Percentiles rank a stretch among this genome's conserved stretches.
These are phyloP conservation scores for Apophysomyces elegans DNA, from an alignment of 371 early-diverging fungal genomes.

Conservation along the genomic window DNA sequence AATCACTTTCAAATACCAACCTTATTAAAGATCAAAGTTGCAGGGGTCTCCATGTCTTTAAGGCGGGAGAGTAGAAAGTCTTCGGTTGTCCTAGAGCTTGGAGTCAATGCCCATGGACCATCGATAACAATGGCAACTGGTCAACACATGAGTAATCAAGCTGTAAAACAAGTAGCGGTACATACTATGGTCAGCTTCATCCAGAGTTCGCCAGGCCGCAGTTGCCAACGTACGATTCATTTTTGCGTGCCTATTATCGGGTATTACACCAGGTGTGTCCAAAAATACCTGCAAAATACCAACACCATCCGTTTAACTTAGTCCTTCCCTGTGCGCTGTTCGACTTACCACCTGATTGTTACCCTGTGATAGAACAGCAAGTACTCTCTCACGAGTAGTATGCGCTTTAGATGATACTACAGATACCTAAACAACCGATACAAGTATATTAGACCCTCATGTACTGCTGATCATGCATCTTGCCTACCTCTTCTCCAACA, in stretches of 20 bases:
- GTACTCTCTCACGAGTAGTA: constrained; percentile 71
- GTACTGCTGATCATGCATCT: not conserved
- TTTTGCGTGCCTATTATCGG: constrained; percentile 43
- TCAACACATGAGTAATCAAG: not conserved
- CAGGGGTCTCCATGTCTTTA: constrained; percentile 48
- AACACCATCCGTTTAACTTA: not conserved
- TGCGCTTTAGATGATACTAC: constrained; percentile 78
- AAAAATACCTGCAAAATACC: constrained; percentile 42
- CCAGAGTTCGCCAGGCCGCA: constrained; percentile 74
- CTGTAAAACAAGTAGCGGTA: not conserved
- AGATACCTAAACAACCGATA: constrained; percentile 44
- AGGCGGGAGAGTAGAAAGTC: constrained; percentile 63
- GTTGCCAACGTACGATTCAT: constrained; percentile 69
- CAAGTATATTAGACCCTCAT: too few relatives aligned
- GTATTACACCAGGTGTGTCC: constrained; percentile 71
- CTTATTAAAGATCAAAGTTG: constrained; percentile 75
- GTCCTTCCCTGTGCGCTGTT: not conserved
- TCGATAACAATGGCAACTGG: constrained; percentile 67
- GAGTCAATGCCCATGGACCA: constrained; percentile 53
- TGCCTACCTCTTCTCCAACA: constrained; percentile 45
- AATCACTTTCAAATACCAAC: constrained; percentile 26
- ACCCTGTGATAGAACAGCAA: constrained; percentile 61
- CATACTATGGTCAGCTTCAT: constrained; percentile 68
- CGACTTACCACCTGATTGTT: constrained; percentile 58
- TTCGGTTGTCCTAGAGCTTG: constrained; percentile 51